Evolutionary conservation across 1,284 basidiomycete genomes (phyloP).

Genomic region (Sporisorium exsertum): DNA sequence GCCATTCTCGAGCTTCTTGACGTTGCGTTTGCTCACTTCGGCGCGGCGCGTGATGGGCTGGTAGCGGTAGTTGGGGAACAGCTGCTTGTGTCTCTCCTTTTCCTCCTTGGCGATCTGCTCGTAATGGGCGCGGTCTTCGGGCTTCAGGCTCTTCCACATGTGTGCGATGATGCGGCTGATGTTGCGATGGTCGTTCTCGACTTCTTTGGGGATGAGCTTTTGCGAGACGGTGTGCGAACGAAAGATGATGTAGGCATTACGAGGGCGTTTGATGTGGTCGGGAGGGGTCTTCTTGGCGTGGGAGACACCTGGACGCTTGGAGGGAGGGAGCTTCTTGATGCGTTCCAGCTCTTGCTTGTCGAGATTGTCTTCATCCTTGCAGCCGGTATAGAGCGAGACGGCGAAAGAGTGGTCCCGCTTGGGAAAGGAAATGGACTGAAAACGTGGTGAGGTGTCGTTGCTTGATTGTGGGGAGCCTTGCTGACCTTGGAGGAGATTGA

Average conservation of each 20-base stretch:
- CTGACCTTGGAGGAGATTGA: slow-evolving; percentile 15
- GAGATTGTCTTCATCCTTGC: not conserved
- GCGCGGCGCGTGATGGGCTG: slow-evolving; percentile 50
- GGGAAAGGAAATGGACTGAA: slow-evolving; percentile 25
- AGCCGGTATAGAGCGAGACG: slow-evolving; percentile 9
- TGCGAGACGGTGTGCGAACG: slow-evolving; percentile 86
- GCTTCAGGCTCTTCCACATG: slow-evolving; percentile 64
- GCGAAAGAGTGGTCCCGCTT: slow-evolving; percentile 11
- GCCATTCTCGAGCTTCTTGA: slow-evolving; percentile 55
- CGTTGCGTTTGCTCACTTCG: slow-evolving; percentile 41
- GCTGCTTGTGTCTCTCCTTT: slow-evolving; percentile 55
- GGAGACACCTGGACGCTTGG: slow-evolving; percentile 47
- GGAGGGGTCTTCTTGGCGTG: slow-evolving; percentile 56
- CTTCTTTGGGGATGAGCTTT: slow-evolving; percentile 80
- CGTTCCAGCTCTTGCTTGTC: slow-evolving; percentile 1
- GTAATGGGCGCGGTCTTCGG: slow-evolving; percentile 57
- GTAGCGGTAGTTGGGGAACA: slow-evolving; percentile 64
- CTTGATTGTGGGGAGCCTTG: not conserved
- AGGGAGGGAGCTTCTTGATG: slow-evolving; percentile 19
- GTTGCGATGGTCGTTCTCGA: slow-evolving; percentile 84
- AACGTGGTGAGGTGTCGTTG: not conserved
- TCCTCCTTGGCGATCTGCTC: slow-evolving; percentile 55
- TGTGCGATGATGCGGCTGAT: slow-evolving; percentile 72
- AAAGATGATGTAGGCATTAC: slow-evolving; percentile 95
- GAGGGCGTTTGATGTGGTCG: slow-evolving; percentile 85